These are phyloP conservation scores for Pyrus pyrifolia DNA, from an alignment of 306 rosid species.

Conservation along the genomic window DNA sequence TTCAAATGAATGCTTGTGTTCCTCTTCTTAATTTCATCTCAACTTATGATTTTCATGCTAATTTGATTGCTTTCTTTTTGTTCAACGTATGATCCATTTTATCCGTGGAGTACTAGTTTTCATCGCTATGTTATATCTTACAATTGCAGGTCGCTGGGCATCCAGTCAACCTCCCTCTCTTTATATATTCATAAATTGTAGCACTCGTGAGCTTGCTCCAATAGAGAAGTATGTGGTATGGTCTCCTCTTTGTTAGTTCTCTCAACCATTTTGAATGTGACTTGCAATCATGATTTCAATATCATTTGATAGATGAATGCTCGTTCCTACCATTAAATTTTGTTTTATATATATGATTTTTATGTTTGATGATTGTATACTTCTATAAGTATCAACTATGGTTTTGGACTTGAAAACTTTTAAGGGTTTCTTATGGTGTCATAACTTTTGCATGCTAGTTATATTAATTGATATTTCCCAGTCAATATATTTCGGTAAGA, in stretches of 20 bases:
- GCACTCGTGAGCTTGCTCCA: constrained; percentile 80
- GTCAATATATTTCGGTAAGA: not conserved
- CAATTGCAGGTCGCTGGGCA: constrained; percentile 79
- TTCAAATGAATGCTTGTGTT: not conserved
- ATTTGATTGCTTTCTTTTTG: constrained; percentile 1
- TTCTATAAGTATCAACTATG: not conserved
- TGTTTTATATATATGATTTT: not conserved
- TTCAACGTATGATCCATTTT: not conserved
- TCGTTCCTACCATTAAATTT: not conserved
- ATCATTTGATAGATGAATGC: not conserved
- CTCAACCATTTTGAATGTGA: not conserved
- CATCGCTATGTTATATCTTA: constrained; percentile 15
- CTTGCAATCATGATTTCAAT: constrained; percentile 6
- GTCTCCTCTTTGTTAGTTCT: constrained; percentile 27
- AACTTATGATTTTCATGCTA: constrained; percentile 6
- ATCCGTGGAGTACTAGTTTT: constrained; percentile 1
- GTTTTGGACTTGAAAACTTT: not conserved
- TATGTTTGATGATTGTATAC: not conserved
- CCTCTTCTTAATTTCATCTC: not conserved
- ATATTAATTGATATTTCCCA: not conserved
- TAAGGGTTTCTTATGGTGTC: not conserved
- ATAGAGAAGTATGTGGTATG: constrained; percentile 98
- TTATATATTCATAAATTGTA: constrained; percentile 76
- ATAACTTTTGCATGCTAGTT: not conserved
- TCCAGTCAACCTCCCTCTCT: constrained; percentile 77